These are phyloP conservation scores for Kalaharituber pfeilii DNA, from an alignment of 2,329 filamentous ascomycete genomes.

Conservation along the genomic window DNA sequence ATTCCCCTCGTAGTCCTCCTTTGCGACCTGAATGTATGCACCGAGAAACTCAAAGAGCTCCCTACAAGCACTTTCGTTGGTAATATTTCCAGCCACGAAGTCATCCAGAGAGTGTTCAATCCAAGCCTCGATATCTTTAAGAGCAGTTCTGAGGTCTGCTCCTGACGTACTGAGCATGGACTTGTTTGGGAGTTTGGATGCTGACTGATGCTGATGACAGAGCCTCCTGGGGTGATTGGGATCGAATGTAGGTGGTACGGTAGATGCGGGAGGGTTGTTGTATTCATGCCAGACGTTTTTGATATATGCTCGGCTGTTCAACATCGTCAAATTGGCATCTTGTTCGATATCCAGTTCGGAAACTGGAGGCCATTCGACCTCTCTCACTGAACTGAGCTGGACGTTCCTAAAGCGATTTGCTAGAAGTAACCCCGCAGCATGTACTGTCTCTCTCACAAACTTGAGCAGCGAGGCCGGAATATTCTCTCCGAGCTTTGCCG, in stretches of 20 bases:
- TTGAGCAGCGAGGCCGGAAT: neutral
- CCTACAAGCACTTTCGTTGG: conserved; percentile 19
- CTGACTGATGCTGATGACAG: neutral
- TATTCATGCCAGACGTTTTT: neutral
- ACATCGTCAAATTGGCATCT: conserved; percentile 13
- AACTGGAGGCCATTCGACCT: conserved; percentile 8
- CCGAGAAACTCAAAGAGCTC: conserved; percentile 24
- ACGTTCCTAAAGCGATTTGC: conserved; percentile 10
- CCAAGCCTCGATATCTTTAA: conserved; percentile 35
- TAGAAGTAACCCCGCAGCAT: neutral
- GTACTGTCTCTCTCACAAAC: neutral
- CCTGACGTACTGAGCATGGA: neutral
- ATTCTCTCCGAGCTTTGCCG: conserved; percentile 3
- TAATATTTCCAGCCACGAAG: conserved; percentile 26
- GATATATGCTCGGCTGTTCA: conserved; percentile 9
- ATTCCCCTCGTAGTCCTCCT: conserved; percentile 26
- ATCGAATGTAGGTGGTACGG: neutral
- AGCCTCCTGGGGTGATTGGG: neutral
- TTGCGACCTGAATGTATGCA: conserved; percentile 25
- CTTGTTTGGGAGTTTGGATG: neutral
- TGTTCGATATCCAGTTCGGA: conserved; percentile 14
- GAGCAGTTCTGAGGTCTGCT: neutral
- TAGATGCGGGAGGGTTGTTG: neutral
- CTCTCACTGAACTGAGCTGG: conserved; percentile 2
- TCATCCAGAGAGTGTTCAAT: conserved; percentile 27